phyloP scores from a whole-genome alignment of 306 rosid species.

The Hylodesmum podocarpum region DNA sequence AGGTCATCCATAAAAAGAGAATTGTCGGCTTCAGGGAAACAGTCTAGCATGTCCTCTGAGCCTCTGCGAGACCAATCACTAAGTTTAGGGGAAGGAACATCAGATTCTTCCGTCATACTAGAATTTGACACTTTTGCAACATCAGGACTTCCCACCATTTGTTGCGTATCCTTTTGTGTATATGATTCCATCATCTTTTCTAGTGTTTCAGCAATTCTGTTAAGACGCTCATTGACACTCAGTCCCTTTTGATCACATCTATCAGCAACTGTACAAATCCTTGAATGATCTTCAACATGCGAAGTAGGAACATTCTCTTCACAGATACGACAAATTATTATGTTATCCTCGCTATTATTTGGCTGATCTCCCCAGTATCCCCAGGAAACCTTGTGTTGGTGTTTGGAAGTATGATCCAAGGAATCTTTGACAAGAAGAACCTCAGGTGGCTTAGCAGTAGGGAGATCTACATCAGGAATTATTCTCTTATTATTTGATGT shows the following conservation, averaged over 20 bases:
- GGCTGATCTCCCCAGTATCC: constrained; percentile 91
- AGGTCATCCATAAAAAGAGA: constrained; percentile 83
- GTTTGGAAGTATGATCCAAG: constrained; percentile 77
- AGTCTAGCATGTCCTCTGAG: constrained; percentile 97
- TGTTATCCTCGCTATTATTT: constrained; percentile 61
- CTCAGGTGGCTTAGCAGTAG: constrained; percentile 67
- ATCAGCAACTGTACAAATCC: constrained; percentile 93
- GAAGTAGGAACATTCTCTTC: constrained; percentile 96
- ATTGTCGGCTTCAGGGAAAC: constrained; percentile 90
- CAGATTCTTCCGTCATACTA: constrained; percentile 95
- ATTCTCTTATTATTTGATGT: constrained; percentile 45
- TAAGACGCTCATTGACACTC: constrained; percentile 89
- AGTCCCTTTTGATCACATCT: constrained; percentile 92
- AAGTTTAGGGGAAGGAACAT: constrained; percentile 81
- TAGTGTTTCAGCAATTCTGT: constrained; percentile 78
- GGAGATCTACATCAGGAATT: constrained; percentile 52
- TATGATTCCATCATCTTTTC: constrained; percentile 82
- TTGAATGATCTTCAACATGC: constrained; percentile 94
- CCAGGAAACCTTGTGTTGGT: constrained; percentile 86
- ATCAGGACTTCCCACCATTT: constrained; percentile 87
- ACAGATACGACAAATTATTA: constrained; percentile 97
- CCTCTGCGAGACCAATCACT: constrained; percentile 98
- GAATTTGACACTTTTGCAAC: constrained; percentile 91
- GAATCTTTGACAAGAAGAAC: constrained; percentile 65
- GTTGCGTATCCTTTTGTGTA: constrained; percentile 79